These are phyloP conservation scores for Aspergillus glaucus DNA, from an alignment of 2,329 filamentous ascomycete species.

Conservation along the genomic window DNA sequence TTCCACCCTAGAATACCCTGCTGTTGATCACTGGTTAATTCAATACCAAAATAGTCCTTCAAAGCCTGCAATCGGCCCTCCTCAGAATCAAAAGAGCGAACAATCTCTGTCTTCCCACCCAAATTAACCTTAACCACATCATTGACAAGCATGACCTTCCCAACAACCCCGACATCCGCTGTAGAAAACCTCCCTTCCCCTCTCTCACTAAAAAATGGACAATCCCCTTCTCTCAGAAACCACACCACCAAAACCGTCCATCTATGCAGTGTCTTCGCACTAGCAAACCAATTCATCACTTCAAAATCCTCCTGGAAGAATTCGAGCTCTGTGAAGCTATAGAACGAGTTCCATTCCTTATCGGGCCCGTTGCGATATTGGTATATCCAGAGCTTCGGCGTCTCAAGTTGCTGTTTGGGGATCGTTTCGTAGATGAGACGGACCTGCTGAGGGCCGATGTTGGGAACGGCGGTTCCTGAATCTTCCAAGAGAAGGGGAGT, in stretches of 20 bases:
- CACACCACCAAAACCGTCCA: background rate
- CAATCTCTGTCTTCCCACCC: constrained; percentile 35
- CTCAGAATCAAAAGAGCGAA: constrained; percentile 38
- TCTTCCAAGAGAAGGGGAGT: no score
- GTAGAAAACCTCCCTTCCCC: constrained; percentile 5
- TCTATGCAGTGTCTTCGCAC: no score
- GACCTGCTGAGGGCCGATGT: no score
- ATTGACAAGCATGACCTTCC: constrained; percentile 25
- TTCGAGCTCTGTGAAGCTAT: no score
- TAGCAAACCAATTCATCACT: no score
- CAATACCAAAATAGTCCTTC: constrained; percentile 40
- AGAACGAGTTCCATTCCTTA: no score
- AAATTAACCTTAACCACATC: constrained; percentile 36
- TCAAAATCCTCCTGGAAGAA: no score
- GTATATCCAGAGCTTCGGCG: no score
- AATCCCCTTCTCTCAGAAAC: background rate
- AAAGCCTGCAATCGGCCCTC: constrained; percentile 39
- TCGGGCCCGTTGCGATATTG: no score
- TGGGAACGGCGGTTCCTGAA: no score
- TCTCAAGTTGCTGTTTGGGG: no score
- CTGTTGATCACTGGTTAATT: constrained; percentile 18
- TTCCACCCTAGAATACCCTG: background rate
- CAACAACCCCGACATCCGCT: constrained; percentile 13
- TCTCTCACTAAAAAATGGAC: background rate
- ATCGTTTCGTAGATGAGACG: no score